Conservation (phyloP, 2,329 filamentous ascomycete genomes). For the Coniochaeta pulveracea region DNA sequence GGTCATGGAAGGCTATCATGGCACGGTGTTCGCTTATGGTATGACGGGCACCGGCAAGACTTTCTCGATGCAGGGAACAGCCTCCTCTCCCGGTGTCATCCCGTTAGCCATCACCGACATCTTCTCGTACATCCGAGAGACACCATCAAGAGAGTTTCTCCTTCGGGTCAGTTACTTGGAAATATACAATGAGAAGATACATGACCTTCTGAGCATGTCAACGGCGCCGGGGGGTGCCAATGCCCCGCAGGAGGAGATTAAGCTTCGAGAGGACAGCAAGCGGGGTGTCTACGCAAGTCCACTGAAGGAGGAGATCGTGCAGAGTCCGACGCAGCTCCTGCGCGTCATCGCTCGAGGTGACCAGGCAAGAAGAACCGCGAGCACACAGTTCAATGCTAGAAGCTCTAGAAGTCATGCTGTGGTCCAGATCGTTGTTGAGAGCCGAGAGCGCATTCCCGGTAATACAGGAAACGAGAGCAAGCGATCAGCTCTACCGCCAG, state of each 20-base stretch:
- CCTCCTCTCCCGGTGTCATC: conserved; percentile 90
- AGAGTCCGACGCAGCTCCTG: conserved; percentile 89
- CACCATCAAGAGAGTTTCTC: conserved; percentile 85
- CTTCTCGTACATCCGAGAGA: conserved; percentile 97
- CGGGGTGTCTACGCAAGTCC: conserved; percentile 93
- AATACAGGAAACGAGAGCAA: conserved; percentile 44
- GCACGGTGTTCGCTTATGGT: conserved; percentile 95
- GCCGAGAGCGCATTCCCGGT: conserved; percentile 69
- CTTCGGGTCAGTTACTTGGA: conserved; percentile 95
- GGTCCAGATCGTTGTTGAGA: conserved; percentile 97
- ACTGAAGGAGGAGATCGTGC: conserved; percentile 95
- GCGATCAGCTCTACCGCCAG: conserved; percentile 60
- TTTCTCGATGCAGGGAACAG: conserved; percentile 98
- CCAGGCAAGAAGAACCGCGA: conserved; percentile 77
- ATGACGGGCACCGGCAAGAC: conserved; percentile 99
- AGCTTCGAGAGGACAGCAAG: conserved; percentile 91
- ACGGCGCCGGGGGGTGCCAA: conserved; percentile 34
- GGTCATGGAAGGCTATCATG: conserved; percentile 98
- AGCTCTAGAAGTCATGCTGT: conserved; percentile 97
- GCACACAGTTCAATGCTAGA: conserved; percentile 92
- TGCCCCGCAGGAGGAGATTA: conserved; percentile 77
- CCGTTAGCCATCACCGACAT: conserved; percentile 97
- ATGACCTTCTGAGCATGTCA: conserved; percentile 77
- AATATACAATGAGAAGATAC: conserved; percentile 97
- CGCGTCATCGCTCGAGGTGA: conserved; percentile 93